These are phyloP conservation scores for Dillenia turbinata DNA, from an alignment of 164 flowering plant species.

Conservation along the genomic window DNA sequence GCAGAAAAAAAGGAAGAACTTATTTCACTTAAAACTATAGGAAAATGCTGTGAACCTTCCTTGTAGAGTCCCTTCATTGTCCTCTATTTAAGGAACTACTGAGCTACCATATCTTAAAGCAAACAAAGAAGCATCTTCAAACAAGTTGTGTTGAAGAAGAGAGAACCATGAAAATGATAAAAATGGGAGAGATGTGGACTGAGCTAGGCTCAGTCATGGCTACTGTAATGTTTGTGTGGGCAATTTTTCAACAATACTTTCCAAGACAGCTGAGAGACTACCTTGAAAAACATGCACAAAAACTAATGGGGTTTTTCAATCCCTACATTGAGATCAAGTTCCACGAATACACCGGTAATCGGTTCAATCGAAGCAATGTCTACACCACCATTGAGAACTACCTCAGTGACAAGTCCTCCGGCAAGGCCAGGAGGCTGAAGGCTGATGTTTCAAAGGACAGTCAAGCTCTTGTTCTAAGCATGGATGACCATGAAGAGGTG, in stretches of 20 bases:
- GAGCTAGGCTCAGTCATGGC: constrained; percentile 14
- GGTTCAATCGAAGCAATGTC: constrained; percentile 28
- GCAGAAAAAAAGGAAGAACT: no score
- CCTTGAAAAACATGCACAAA: constrained; percentile 3
- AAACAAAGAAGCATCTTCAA: background rate
- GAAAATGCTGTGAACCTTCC: no score
- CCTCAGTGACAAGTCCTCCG: constrained; percentile 28
- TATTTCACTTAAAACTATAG: no score
- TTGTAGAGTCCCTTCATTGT: no score
- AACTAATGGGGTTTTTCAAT: constrained; percentile 4
- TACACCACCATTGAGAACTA: constrained; percentile 39
- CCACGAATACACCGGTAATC: constrained; percentile 31
- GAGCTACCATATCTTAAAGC: no score
- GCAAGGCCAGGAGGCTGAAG: constrained; percentile 36
- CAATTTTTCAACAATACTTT: constrained; percentile 22
- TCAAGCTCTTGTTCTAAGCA: constrained; percentile 34
- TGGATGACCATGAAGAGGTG: constrained; percentile 58
- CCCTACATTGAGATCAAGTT: constrained; percentile 26
- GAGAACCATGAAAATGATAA: background rate
- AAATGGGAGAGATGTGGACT: constrained; percentile 9
- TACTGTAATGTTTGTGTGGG: constrained; percentile 13
- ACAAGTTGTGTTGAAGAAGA: background rate
- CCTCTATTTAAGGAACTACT: no score
- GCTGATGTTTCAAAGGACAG: constrained; percentile 22
- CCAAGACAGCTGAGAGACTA: constrained; percentile 11